Evolutionary conservation across 192 early-diverging fungal species (phyloP).

Genomic region (Coemansia sp.): DNA sequence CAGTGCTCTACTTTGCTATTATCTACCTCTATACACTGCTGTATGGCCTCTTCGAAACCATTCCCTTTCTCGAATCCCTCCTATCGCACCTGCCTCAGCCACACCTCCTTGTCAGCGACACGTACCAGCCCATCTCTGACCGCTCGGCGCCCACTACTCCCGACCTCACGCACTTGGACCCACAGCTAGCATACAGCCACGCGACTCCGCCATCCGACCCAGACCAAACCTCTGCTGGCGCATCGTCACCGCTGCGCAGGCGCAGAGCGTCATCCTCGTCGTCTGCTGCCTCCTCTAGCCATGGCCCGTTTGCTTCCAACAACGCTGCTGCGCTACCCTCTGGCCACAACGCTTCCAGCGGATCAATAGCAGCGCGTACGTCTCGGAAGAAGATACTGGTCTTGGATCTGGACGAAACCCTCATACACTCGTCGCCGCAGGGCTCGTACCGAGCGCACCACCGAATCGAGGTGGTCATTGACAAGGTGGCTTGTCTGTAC

Average conservation of each 20-base stretch:
- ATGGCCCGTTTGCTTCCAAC: not conserved
- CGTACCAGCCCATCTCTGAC: slow-evolving; percentile 49
- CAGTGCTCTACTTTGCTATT: slow-evolving; percentile 43
- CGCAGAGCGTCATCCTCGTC: slow-evolving; percentile 44
- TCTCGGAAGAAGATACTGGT: slow-evolving; percentile 58
- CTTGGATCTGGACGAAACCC: slow-evolving; percentile 67
- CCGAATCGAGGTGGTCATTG: slow-evolving; percentile 63
- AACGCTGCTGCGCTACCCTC: not conserved
- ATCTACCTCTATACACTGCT: slow-evolving; percentile 48
- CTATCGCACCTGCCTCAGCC: slow-evolving; percentile 46
- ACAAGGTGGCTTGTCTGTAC: slow-evolving; percentile 60
- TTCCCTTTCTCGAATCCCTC: slow-evolving; percentile 34
- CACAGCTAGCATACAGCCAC: not conserved
- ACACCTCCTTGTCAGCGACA: slow-evolving; percentile 44
- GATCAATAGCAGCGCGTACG: slow-evolving; percentile 7
- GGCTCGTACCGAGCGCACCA: slow-evolving; percentile 58
- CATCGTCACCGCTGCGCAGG: slow-evolving; percentile 16
- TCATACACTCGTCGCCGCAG: slow-evolving; percentile 66
- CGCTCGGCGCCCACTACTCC: slow-evolving; percentile 1
- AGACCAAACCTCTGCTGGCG: not conserved
- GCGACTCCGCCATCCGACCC: not conserved
- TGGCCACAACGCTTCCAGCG: not conserved
- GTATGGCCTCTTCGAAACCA: slow-evolving; percentile 35
- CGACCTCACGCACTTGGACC: not conserved
- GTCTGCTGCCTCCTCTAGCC: slow-evolving; percentile 36